Conservation (phyloP, 768 basidiomycete species). For the Mycena leptocephala region DNA sequence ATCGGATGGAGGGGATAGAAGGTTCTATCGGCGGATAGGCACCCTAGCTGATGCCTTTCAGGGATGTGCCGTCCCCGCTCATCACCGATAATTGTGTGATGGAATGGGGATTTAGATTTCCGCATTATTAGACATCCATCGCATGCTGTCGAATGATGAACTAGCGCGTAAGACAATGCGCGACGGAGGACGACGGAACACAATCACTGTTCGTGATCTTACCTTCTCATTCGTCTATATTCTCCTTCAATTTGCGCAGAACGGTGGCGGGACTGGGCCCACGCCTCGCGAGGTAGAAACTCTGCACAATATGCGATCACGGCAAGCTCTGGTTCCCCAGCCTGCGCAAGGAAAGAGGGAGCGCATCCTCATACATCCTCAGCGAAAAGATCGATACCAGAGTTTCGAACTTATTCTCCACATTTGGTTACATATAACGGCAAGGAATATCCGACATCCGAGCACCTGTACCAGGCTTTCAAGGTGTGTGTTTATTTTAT, state of each 20-base stretch:
- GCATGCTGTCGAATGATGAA: not conserved
- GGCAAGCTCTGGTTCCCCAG: not conserved
- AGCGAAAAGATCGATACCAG: not conserved
- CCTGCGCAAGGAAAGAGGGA: not conserved
- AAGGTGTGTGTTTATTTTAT: constrained; percentile 53
- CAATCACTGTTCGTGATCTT: not conserved
- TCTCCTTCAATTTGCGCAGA: no score
- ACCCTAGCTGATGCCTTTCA: constrained; percentile 6
- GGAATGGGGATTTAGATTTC: not conserved
- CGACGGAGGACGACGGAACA: not conserved
- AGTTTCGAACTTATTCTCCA: constrained; percentile 53
- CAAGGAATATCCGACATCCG: constrained; percentile 65
- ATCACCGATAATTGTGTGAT: not conserved
- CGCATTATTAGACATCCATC: constrained; percentile 7
- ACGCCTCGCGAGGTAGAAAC: not conserved
- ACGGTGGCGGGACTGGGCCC: no score
- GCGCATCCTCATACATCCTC: not conserved
- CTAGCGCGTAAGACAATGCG: not conserved
- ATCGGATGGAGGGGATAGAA: not conserved
- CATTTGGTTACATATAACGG: constrained; percentile 59
- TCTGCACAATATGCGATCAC: not conserved
- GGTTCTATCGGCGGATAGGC: constrained; percentile 14
- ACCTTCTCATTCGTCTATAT: no score
- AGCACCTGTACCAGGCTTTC: constrained; percentile 68
- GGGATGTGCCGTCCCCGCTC: not conserved